Evolutionary conservation across 2,329 filamentous ascomycete species (phyloP), one percentile per base, ranked within the genome.

Genomic region (Stenocarpella maydis): DNA sequence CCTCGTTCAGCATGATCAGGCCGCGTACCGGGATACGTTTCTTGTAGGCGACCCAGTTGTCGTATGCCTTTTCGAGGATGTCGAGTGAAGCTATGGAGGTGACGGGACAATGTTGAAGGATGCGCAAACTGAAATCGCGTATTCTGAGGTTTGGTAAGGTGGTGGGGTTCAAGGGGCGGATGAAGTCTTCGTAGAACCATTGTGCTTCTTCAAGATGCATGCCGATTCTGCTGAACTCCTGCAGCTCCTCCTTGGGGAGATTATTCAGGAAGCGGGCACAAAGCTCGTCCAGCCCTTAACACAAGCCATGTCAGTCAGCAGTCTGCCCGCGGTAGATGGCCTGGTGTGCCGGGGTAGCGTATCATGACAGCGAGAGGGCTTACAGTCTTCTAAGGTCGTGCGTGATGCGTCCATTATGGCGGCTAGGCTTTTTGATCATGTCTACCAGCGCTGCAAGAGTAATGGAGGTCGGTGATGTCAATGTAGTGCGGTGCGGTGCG

Each of bases 151-250:
- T 94, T 5, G 96, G 96, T 14, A 99, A 86, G n/a, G 47, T 55
- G 47, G 87, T 87, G 65, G 94, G 91, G 80, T 98, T 92, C 73
- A 96, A 85, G 47, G 95, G 95, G 58, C 96, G 93, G 79, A 99
- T 94, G 79, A 99, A 99, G 82, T 99, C 96, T 85, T 99, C 96
- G 88, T 99, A 99, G 82, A 97, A 99, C 96, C 96, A 99, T 90
- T 99, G 97, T 76, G 96, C 96, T 82, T 99, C 97, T 82, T 99
- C 96, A 75, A 99, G 92, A 82, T 98, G 95, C 80, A 99, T 99
- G 82, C 95, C 98, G 82, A 99, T 96, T 78, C 96, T 92, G 78
- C 94, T 93, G 69, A 97, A 92, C 2, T 93, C 94, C 74, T 91
- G 90, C 55, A 98, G 88, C 81, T 99, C 96, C 81, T 96, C 94